Evolutionary conservation across 495 filamentous ascomycete genomes (phyloP).

Genomic region (Talaromyces wortmannii): DNA sequence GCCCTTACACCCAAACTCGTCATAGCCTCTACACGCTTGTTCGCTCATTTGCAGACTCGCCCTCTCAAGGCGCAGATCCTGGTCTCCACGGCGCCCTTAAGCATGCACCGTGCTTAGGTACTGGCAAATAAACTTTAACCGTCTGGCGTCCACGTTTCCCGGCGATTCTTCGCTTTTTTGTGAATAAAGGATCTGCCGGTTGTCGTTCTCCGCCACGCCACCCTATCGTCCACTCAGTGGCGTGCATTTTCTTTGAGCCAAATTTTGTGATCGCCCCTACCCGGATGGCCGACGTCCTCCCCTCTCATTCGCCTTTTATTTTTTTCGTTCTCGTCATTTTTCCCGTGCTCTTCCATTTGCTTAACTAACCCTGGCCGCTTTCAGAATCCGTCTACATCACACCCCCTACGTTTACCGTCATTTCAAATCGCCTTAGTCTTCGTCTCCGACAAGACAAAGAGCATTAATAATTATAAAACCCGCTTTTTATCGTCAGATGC

Average conservation of each 20-base stretch:
- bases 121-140: not conserved
- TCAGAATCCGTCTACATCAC: not conserved
- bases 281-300: not conserved
- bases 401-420: too few species aligned
- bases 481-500: not conserved
- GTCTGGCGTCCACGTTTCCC: not conserved
- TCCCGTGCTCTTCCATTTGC: not conserved
- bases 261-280: not conserved
- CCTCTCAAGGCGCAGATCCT: not conserved
- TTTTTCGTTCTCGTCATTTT: not conserved
- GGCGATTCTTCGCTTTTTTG: not conserved
- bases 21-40: not conserved
- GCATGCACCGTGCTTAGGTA: not conserved
- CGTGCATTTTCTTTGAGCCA: not conserved
- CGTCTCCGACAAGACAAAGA: not conserved
- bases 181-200: not conserved
- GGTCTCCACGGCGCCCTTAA: not conserved
- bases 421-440: too few species aligned
- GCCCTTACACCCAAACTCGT: not conserved
- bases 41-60: not conserved
- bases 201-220: not conserved
- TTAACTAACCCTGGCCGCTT: not conserved
- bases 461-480: not conserved
- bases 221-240: not conserved
- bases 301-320: not conserved